A percentile compares a stretch with the other conserved stretches of the same genome.
Evolutionary conservation across 78 protist species (phyloP).

Genomic region (Fonticula alba): DNA sequence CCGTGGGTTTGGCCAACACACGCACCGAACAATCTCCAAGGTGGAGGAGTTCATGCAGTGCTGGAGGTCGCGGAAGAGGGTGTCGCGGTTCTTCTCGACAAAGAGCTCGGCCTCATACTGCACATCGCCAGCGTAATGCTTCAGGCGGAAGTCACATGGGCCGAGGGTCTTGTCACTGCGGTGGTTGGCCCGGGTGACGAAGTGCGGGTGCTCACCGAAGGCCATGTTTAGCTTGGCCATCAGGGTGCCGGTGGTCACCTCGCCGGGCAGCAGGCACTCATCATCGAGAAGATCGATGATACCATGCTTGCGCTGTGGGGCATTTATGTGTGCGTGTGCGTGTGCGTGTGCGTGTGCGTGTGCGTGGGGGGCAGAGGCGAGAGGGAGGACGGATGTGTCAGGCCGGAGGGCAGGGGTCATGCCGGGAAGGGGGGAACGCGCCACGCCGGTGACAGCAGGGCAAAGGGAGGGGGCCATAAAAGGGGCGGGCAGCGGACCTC

Average conservation of each 20-base stretch:
- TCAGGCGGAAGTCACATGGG: slow-evolving; percentile 22
- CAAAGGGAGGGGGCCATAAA: no score
- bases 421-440: no score
- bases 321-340: no score
- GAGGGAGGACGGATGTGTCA: no score
- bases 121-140: slow-evolving; percentile 82
- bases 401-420: no score
- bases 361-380: no score
- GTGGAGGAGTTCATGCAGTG: slow-evolving; percentile 8
- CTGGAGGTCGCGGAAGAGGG: slow-evolving; percentile 40
- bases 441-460: no score
- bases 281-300: not conserved
- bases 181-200: not conserved
- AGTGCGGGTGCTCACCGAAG: slow-evolving; percentile 3
- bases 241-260: not conserved
- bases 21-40: not conserved
- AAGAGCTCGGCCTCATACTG: slow-evolving; percentile 50
- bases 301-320: not conserved
- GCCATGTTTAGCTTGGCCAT: not conserved
- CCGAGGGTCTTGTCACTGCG: slow-evolving; percentile 13
- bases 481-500: slow-evolving; percentile 30
- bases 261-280: not conserved
- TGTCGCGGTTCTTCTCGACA: slow-evolving; percentile 57
- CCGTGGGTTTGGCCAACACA: no score
- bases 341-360: no score